These are phyloP conservation scores for Cladochytrium replicatum DNA, from an alignment of 192 early-diverging fungal species.

Conservation along the genomic window DNA sequence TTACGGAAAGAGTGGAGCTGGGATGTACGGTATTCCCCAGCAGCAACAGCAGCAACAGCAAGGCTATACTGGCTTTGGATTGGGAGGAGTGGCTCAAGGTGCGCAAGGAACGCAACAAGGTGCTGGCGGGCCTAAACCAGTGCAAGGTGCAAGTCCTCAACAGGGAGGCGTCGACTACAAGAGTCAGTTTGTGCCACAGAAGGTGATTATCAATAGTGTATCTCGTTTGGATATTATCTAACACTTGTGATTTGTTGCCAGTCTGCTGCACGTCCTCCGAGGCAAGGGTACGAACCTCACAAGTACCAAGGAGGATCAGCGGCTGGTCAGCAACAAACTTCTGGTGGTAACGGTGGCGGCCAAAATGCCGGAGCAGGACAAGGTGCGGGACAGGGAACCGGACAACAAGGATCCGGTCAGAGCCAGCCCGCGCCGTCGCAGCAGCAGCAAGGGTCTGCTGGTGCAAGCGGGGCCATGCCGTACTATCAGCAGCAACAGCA, in stretches of 20 bases:
- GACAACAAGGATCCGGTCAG: constrained; percentile 5
- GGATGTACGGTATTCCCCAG: constrained; percentile 3
- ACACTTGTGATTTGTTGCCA: not conserved
- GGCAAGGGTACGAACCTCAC: constrained; percentile 1
- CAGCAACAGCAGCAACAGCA: constrained; percentile 15
- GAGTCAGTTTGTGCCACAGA: constrained; percentile 1
- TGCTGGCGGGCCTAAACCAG: constrained; percentile 1
- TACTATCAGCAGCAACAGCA: constrained; percentile 15
- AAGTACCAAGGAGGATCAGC: not conserved
- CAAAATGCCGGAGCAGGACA: constrained; percentile 10
- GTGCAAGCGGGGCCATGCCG: constrained; percentile 6
- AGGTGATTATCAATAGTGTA: constrained; percentile 4
- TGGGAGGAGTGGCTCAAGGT: constrained; percentile 2
- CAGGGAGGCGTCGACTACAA: not conserved
- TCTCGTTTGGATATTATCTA: too few relatives aligned
- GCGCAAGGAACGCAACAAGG: constrained; percentile 7
- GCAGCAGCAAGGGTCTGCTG: constrained; percentile 1
- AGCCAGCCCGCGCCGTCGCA: not conserved
- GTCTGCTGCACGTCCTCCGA: not conserved
- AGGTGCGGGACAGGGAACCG: constrained; percentile 1
- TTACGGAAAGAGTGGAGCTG: constrained; percentile 1
- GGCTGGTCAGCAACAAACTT: not conserved
- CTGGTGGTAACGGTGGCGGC: not conserved
- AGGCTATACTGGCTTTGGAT: constrained; percentile 11
- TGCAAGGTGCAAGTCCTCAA: constrained; percentile 1